Conservation (phyloP, 176 grass and related monocot genomes). For the Tuctoria greenei region DNA sequence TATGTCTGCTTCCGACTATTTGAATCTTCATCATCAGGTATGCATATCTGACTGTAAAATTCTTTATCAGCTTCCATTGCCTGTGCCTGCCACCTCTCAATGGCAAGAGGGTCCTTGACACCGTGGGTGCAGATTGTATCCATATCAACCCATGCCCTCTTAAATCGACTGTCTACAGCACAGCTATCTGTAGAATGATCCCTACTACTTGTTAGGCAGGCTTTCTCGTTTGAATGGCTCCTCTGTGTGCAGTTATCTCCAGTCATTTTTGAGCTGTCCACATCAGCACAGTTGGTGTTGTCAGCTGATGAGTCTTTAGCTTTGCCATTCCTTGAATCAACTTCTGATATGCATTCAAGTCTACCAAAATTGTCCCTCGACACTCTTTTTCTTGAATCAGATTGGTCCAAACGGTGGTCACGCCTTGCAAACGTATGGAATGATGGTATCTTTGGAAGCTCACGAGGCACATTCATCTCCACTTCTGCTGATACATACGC, state of each 20-base stretch:
- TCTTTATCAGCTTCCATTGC: constrained; percentile 91
- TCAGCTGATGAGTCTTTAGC: constrained; percentile 56
- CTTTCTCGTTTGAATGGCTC: constrained; percentile 64
- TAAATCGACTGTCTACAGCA: constrained; percentile 65
- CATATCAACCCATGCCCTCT: constrained; percentile 87
- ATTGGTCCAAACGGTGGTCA: constrained; percentile 72
- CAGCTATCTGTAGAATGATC: constrained; percentile 70
- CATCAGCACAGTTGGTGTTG: constrained; percentile 51
- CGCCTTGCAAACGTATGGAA: constrained; percentile 83
- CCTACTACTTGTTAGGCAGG: constrained; percentile 54
- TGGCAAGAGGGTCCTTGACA: constrained; percentile 83
- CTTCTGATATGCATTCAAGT: constrained; percentile 74
- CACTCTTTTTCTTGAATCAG: constrained; percentile 63
- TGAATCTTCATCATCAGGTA: constrained; percentile 78
- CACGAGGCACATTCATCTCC: constrained; percentile 58
- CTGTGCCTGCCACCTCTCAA: constrained; percentile 96
- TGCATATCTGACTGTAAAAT: constrained; percentile 73
- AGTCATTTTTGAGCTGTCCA: constrained; percentile 70
- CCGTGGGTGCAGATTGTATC: constrained; percentile 73
- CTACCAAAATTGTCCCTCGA: constrained; percentile 60
- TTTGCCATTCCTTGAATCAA: constrained; percentile 68
- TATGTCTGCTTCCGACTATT: constrained; percentile 60
- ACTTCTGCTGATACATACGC: constrained; percentile 90
- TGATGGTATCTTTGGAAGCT: constrained; percentile 98
- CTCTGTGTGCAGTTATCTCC: constrained; percentile 62